Conservation (phyloP, 2,329 filamentous ascomycete genomes). For the Ophiocordyceps camponoti-saundersi region DNA sequence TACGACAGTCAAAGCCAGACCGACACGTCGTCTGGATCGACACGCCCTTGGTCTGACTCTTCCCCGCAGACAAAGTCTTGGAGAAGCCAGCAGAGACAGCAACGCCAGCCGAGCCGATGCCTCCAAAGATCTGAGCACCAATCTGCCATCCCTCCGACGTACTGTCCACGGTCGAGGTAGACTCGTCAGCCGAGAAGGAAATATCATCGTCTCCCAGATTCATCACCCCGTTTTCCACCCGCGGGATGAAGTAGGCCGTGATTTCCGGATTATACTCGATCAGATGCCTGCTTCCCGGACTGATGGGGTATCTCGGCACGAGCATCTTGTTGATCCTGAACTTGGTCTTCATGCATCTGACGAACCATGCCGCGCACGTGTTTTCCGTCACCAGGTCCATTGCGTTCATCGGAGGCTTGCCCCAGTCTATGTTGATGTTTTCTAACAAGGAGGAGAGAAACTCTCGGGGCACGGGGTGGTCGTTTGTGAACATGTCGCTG, state of each 20-base stretch:
- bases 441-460: background rate
- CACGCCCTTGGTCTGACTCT: background rate
- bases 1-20: slow-evolving; percentile 1
- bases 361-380: background rate
- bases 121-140: background rate
- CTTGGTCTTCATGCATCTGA: background rate
- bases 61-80: background rate
- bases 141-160: slow-evolving; percentile 1
- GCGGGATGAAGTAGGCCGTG: background rate
- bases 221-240: background rate
- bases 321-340: background rate
- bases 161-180: background rate
- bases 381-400: background rate
- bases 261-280: background rate
- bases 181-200: background rate
- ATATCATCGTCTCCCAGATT: slow-evolving; percentile 1
- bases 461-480: background rate
- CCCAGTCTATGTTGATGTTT: slow-evolving; percentile 1
- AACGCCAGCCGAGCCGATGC: background rate
- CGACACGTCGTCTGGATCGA: background rate
- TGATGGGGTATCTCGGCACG: background rate
- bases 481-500: background rate
- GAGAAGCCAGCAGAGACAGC: background rate
- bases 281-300: background rate
- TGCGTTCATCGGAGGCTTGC: background rate